Conservation (phyloP, 345 rosid genomes). For the Eucalyptus globulus region DNA sequence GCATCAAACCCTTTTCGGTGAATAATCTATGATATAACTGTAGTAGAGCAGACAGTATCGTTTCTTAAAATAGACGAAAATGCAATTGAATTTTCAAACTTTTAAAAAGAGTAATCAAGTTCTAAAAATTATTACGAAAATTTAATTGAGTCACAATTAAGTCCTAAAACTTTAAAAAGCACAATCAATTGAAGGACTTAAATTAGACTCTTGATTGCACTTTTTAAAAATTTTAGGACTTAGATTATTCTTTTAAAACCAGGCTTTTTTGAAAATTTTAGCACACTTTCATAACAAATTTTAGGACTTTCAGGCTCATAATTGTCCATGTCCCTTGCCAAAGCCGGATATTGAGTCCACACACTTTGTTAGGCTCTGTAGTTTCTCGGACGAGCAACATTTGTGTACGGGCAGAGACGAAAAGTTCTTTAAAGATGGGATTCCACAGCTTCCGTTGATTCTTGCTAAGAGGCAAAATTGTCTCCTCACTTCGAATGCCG, state of each 20-base stretch:
- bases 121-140: no score
- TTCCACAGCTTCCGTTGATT: neutral
- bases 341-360: neutral
- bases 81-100: no score
- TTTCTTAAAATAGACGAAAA: neutral
- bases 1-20: neutral
- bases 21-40: rapidly evolving
- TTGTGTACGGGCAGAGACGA: neutral
- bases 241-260: neutral
- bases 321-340: neutral
- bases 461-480: neutral
- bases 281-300: no score
- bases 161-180: no score
- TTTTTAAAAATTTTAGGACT: no score
- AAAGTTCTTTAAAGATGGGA: neutral
- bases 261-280: no score
- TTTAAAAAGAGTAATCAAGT: no score
- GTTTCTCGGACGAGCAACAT: neutral
- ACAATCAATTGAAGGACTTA: no score
- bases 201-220: no score
- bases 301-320: neutral
- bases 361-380: neutral
- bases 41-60: neutral
- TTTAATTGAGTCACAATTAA: no score
- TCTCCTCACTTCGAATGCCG: neutral